phyloP scores from a whole-genome alignment of 371 early-diverging fungal species.

The Apophysomyces sp. region DNA sequence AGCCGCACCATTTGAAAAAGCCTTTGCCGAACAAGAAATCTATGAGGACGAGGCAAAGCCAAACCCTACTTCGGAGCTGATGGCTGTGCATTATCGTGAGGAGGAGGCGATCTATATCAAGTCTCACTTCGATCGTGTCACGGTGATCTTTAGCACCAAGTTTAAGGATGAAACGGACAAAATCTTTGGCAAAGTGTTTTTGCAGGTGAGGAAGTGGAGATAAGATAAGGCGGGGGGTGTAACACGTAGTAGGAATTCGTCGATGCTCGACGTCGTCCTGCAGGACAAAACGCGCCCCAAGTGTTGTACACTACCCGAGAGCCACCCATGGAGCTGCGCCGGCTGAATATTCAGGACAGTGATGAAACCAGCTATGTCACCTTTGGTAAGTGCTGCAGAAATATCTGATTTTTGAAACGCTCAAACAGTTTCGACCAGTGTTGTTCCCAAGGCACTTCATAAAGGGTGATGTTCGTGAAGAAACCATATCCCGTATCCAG shows the following conservation, averaged over 20 bases:
- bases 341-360: slow-evolving; percentile 71
- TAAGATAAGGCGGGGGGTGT: no score
- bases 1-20: slow-evolving; percentile 92
- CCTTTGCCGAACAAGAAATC: slow-evolving; percentile 82
- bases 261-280: slow-evolving; percentile 90
- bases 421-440: slow-evolving; percentile 51
- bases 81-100: slow-evolving; percentile 92
- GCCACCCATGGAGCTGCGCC: slow-evolving; percentile 92
- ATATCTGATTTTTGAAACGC: neutral
- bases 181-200: slow-evolving; percentile 94
- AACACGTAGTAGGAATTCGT: slow-evolving; percentile 85
- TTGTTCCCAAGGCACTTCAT: slow-evolving; percentile 92
- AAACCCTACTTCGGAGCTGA: slow-evolving; percentile 63
- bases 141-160: slow-evolving; percentile 93
- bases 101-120: slow-evolving; percentile 92
- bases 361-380: slow-evolving; percentile 87
- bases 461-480: slow-evolving; percentile 71
- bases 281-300: slow-evolving; percentile 94
- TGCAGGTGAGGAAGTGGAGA: slow-evolving; percentile 68
- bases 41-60: slow-evolving; percentile 67
- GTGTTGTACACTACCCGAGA: slow-evolving; percentile 92
- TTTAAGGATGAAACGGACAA: slow-evolving; percentile 97
- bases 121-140: slow-evolving; percentile 90
- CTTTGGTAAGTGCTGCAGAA: slow-evolving; percentile 66
- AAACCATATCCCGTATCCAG: slow-evolving; percentile 91